Evolutionary conservation across 768 basidiomycete genomes (phyloP), one percentile per base, ranked within the genome.

Genomic region (Lentinula detonsa): DNA sequence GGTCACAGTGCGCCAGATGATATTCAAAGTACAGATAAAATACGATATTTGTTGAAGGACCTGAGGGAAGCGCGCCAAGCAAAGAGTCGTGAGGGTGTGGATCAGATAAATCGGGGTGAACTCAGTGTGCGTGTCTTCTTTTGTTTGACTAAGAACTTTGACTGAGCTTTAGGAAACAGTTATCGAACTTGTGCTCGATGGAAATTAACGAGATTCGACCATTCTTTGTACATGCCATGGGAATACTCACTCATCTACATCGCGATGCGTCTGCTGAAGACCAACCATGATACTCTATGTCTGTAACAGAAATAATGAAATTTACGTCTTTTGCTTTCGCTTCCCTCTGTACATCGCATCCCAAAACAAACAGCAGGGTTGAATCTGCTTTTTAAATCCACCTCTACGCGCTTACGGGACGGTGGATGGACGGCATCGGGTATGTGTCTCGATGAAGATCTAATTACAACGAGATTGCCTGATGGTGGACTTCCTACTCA

Each of bases 21-120:
- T 65, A 76, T 98, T 7, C 84, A 88, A 58, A 85, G 87, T 61
- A 85, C 95, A 4, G 93, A 97, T 59, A 90, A 85, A 65, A 76
- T 98, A 21, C 84, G 92, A 5, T 87, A 87, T 5, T 74, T 98
- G 2, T 81, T 98, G 18, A 95, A 98, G 71, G 95, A 97, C 69
- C 78, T 98, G n/a, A 88, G 95, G 11, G 95, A 98, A 76, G 93
- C 92, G 11, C 83, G 97, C 42, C 96, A 98, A 71, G 90, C 95
- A 7, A 99, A 99, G 70, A 88, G 91, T 74, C 77, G 95, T 63
- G 85, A 90, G 59, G 95, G 95, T 79, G 75, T 98, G 2, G 79
- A 81, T 62, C 84, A 83, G 62, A 78, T 97, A 33, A 91, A 95
- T 71, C 83, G 91, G 68, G 89, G 85, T 64, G 90, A 91, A 70